phyloP scores from a whole-genome alignment of 2,329 filamentous ascomycete species.

The Cladosporium sp. region DNA sequence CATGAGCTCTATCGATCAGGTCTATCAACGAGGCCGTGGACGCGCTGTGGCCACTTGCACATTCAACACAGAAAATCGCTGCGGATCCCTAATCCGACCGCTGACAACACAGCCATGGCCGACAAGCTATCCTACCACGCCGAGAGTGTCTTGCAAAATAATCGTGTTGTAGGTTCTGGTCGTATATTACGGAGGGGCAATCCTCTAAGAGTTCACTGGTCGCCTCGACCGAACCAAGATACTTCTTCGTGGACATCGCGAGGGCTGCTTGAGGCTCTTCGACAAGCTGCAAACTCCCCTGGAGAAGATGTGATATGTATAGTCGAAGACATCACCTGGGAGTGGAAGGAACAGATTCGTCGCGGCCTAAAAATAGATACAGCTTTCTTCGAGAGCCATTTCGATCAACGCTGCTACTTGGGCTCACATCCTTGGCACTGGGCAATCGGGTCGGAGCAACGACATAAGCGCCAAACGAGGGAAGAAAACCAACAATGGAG shows the following conservation, averaged over 20 bases:
- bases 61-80: too few species aligned
- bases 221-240: not conserved
- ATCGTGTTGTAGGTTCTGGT: not conserved
- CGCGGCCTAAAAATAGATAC: not conserved
- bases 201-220: not conserved
- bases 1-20: too few species aligned
- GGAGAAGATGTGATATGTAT: not conserved
- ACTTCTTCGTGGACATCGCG: not conserved
- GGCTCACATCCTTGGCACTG: not conserved
- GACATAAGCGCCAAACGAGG: not conserved
- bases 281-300: not conserved
- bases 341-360: not conserved
- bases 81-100: too few species aligned
- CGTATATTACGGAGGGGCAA: not conserved
- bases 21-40: too few species aligned
- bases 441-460: not conserved
- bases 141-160: not conserved
- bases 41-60: too few species aligned
- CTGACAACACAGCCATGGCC: too few species aligned
- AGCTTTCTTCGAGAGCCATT: not conserved
- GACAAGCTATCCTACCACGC: not conserved
- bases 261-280: not conserved
- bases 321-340: not conserved
- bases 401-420: not conserved
- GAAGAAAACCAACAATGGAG: not conserved